phyloP scores from a whole-genome alignment of 805 yeast species.

The Tetrapisispora pingtungensis region DNA sequence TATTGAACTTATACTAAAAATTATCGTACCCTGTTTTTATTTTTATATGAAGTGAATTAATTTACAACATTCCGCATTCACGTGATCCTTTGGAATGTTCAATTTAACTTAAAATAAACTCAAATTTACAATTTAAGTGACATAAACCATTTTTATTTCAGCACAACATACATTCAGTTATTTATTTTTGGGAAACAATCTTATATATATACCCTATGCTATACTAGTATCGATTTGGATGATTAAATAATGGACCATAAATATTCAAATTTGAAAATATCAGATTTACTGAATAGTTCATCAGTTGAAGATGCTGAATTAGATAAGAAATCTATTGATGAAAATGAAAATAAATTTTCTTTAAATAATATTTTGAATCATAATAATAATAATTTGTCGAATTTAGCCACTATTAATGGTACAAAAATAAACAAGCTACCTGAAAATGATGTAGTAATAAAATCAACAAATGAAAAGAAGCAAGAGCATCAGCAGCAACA shows the following conservation, averaged over 20 bases:
- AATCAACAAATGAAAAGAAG: not conserved
- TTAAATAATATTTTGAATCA: not conserved
- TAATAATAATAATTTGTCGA: not conserved
- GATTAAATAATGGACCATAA: not conserved
- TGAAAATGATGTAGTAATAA: not conserved
- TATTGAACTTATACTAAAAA: no score
- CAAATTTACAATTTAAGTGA: no score
- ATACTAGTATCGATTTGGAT: no score
- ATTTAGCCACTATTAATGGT: not conserved
- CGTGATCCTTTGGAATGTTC: no score
- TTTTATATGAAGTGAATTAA: no score
- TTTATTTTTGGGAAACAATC: no score
- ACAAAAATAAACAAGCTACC: not conserved
- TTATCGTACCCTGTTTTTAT: no score
- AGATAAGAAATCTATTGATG: not conserved
- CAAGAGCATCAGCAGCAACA: not conserved
- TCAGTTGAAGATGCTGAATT: not conserved
- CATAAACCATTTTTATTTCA: no score
- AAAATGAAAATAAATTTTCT: not conserved
- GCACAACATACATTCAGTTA: no score
- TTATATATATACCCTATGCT: no score
- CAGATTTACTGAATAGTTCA: constrained; percentile 1
- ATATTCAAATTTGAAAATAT: not conserved
- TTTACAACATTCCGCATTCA: no score
- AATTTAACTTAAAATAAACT: no score